Evolutionary conservation across 2,329 filamentous ascomycete species (phyloP), one percentile per base, ranked within the genome.

Genomic region (Colletotrichum sp.): DNA sequence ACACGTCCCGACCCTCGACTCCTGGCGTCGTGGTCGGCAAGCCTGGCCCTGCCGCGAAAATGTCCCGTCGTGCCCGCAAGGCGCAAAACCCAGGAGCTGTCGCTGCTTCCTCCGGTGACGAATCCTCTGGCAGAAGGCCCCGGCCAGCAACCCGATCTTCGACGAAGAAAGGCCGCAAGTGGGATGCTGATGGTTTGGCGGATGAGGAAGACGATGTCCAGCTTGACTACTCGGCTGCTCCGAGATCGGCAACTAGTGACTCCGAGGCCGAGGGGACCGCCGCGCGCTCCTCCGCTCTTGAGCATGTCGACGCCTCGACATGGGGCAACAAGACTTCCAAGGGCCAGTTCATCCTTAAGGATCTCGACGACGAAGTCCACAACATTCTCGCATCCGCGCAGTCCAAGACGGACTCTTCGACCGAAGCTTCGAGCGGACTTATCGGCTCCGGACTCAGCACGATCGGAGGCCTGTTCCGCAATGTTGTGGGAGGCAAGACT

Each of bases 401-500:
- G 80, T 91, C 91, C 12, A 91, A 90, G 77, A 83, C 85, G 6
- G 84, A 87, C 3, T 83, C 85, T 3, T 89, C 89, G 68, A 79
- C 83, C 3, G 80, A 83, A 52, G 81, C 86, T 13, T 87, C 90
- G 22, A 87, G 88, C 18, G 94, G 95, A 1, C 86, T 98, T 16
- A 91, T 98, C 15, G 94, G 94, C 32, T 93, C 95, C 6, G 92
- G 96, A 71, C 89, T 98, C 73, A 95, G 92, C 82, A 95, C 95
- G 16, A 94, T 99, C 78, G 93, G 95, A 70, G 95, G 95, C 22
- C 91, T 99, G 72, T 98, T 99, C 88, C 93, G 95, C 79, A 99
- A 98, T 82, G 94, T 99, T 52, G 94, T 99, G 1, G 97, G 97
- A 71, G 97, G 98, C 78, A 98, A 98, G 88, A 95, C 94, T 1